Percentiles rank a stretch among this genome's conserved stretches.
These are phyloP conservation scores for Orbilia ellipsospora DNA, from an alignment of 2,329 filamentous ascomycete genomes.

Conservation along the genomic window DNA sequence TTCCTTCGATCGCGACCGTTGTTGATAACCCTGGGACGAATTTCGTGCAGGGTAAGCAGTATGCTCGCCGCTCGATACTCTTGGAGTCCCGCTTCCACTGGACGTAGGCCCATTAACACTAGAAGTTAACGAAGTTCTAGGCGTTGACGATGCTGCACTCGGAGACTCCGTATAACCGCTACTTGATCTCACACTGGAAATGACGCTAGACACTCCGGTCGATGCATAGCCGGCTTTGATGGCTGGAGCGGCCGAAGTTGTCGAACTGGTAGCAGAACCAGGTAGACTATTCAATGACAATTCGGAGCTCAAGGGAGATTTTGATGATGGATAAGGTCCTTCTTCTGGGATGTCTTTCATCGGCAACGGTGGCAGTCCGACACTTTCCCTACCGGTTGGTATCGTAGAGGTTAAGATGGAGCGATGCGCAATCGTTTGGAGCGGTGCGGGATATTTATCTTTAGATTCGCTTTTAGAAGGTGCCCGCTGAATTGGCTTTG, in stretches of 20 bases:
- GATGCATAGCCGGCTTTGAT: constrained; percentile 36
- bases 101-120: constrained; percentile 28
- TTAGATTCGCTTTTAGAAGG: constrained; percentile 35
- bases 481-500: constrained; percentile 35
- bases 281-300: constrained; percentile 4
- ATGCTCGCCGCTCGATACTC: constrained; percentile 42
- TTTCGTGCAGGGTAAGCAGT: constrained; percentile 26
- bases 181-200: constrained; percentile 47
- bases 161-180: constrained; percentile 38
- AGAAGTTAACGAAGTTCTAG: constrained; percentile 41
- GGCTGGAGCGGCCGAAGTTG: constrained; percentile 5
- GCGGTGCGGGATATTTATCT: constrained; percentile 34
- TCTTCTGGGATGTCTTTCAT: constrained; percentile 54
- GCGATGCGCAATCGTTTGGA: constrained; percentile 47
- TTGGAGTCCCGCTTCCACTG: constrained; percentile 5
- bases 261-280: constrained; percentile 10
- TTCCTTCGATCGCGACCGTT: constrained; percentile 34
- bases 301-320: constrained; percentile 32
- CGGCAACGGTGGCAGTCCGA: constrained; percentile 32
- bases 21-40: constrained; percentile 42
- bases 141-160: constrained; percentile 38
- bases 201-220: constrained; percentile 42
- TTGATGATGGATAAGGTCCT: constrained; percentile 41
- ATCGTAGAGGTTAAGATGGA: constrained; percentile 40
- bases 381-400: constrained; percentile 39